A percentile compares a stretch with the other conserved stretches of the same genome.
Evolutionary conservation across 1,284 basidiomycete species (phyloP).

Genomic region (Austropuccinia psidii): DNA sequence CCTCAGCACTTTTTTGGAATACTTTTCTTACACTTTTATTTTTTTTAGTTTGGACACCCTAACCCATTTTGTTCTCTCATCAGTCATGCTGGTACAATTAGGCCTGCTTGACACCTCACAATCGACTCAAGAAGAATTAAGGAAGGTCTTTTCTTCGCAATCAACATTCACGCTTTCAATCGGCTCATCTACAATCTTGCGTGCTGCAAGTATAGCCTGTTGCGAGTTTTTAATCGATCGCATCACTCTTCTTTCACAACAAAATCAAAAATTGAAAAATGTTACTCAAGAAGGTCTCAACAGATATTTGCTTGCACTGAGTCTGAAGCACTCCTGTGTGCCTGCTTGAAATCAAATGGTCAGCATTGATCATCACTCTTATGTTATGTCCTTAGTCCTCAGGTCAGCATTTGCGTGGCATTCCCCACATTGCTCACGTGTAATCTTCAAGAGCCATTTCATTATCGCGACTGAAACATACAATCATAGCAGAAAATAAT

Average conservation of each 20-base stretch:
- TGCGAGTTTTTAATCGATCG: slow-evolving; percentile 8
- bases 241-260: background rate
- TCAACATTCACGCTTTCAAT: slow-evolving; percentile 7
- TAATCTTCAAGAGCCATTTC: too few relatives aligned
- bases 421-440: too few relatives aligned
- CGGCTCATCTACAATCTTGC: slow-evolving; percentile 19
- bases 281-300: background rate
- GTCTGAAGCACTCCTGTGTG: too few relatives aligned
- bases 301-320: slow-evolving; percentile 3
- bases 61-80: too few relatives aligned
- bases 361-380: too few relatives aligned
- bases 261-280: background rate
- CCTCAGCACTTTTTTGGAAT: background rate
- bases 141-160: background rate
- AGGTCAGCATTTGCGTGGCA: too few relatives aligned
- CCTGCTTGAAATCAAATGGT: too few relatives aligned
- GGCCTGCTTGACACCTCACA: background rate
- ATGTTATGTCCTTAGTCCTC: too few relatives aligned
- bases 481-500: too few relatives aligned
- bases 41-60: background rate
- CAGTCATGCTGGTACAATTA: slow-evolving; percentile 19
- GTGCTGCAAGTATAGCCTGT: slow-evolving; percentile 28
- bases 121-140: background rate
- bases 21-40: background rate
- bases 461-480: too few relatives aligned